These are phyloP conservation scores for Syzygium malaccense DNA, from an alignment of 441 rosid species.

Conservation along the genomic window DNA sequence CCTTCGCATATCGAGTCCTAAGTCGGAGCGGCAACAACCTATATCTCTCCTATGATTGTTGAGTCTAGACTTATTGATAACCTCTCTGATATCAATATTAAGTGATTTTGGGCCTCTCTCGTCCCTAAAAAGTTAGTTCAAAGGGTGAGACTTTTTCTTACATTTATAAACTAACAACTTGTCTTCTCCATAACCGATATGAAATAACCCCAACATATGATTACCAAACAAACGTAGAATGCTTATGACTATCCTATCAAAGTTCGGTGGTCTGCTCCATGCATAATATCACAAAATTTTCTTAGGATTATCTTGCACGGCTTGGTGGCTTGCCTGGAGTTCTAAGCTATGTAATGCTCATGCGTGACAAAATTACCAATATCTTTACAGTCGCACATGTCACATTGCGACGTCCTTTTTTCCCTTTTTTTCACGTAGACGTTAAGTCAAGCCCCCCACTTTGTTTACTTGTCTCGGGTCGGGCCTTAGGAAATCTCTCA, in stretches of 20 bases:
- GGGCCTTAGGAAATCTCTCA: background rate
- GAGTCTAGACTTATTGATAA: no score
- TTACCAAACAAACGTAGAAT: background rate
- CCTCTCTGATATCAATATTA: no score
- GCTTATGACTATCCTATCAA: background rate
- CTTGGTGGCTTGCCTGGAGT: background rate
- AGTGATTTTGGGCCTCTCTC: no score
- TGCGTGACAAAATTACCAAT: background rate
- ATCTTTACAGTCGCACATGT: background rate
- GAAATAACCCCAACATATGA: no score
- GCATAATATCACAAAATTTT: background rate
- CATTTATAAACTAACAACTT: no score
- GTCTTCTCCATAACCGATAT: no score
- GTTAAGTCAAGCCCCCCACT: background rate
- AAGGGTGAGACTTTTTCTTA: no score
- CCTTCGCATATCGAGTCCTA: no score
- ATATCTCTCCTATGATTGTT: no score
- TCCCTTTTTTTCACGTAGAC: background rate
- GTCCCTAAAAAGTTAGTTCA: no score
- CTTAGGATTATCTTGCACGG: background rate
- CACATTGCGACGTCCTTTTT: background rate
- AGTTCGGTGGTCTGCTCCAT: background rate
- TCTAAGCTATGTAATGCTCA: background rate
- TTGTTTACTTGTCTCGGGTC: background rate
- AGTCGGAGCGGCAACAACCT: no score